These are phyloP conservation scores for Amorphotheca resinae DNA, from an alignment of 495 filamentous ascomycete species.

Conservation along the genomic window DNA sequence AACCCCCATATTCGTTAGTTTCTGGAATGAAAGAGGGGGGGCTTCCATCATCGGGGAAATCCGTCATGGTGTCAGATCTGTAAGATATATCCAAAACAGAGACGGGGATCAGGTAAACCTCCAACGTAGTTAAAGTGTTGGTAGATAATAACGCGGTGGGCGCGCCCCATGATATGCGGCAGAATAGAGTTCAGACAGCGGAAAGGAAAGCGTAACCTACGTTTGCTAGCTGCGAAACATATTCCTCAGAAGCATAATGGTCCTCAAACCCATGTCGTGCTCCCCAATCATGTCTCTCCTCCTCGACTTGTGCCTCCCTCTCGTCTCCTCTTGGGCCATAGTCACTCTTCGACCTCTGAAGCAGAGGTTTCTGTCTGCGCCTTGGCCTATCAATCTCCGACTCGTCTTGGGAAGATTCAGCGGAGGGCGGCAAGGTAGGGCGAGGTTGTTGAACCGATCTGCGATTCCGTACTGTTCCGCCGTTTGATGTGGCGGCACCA, in stretches of 20 bases:
- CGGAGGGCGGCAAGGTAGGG: conserved; percentile 11
- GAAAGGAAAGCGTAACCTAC: conserved; percentile 31
- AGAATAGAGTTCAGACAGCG: no score
- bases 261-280: conserved; percentile 57
- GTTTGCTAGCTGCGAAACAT: conserved; percentile 42
- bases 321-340: conserved; percentile 41
- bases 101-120: no score
- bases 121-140: no score
- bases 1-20: no score
- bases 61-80: no score
- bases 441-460: conserved; percentile 7
- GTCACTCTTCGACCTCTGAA: conserved; percentile 63
- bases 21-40: no score
- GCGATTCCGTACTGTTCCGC: not conserved
- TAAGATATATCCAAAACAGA: no score
- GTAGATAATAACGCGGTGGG: no score
- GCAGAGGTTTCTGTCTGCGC: conserved; percentile 37
- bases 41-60: no score
- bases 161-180: no score
- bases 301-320: conserved; percentile 25
- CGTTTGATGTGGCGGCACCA: not conserved
- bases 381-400: conserved; percentile 13
- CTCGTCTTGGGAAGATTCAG: conserved; percentile 20
- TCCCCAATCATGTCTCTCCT: conserved; percentile 33
- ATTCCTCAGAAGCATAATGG: conserved; percentile 55